phyloP scores from a whole-genome alignment of 75 land plant species.

The Pinus albicaulis region DNA sequence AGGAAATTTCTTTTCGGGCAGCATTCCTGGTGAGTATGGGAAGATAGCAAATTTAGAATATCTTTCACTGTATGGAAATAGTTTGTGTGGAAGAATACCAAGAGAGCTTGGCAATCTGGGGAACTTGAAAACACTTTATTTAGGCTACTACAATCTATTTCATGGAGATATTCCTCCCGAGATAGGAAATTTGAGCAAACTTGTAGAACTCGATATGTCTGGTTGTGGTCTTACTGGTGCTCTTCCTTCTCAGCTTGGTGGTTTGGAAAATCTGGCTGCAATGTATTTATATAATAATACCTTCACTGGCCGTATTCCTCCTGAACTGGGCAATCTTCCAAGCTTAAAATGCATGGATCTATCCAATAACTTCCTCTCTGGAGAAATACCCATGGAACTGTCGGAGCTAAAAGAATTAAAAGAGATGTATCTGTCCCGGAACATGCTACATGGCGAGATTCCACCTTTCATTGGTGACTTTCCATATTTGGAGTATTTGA shows the following conservation, averaged over 20 bases:
- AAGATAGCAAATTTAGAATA: slow-evolving; percentile 39
- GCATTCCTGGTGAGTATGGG: slow-evolving; percentile 49
- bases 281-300: slow-evolving; percentile 51
- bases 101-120: slow-evolving; percentile 59
- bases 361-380: slow-evolving; percentile 60
- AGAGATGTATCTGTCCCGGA: slow-evolving; percentile 67
- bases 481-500: slow-evolving; percentile 52
- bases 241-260: slow-evolving; percentile 56
- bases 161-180: slow-evolving; percentile 67
- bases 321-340: slow-evolving; percentile 54
- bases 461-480: slow-evolving; percentile 60
- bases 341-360: slow-evolving; percentile 50
- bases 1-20: slow-evolving; percentile 74
- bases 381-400: slow-evolving; percentile 58
- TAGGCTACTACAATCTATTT: slow-evolving; percentile 73
- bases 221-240: slow-evolving; percentile 53
- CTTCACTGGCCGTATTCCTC: slow-evolving; percentile 63
- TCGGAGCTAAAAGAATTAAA: slow-evolving; percentile 37
- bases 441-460: slow-evolving; percentile 61
- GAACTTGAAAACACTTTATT: slow-evolving; percentile 47
- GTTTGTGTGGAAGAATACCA: slow-evolving; percentile 67
- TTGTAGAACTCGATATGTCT: slow-evolving; percentile 60
- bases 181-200: slow-evolving; percentile 47
- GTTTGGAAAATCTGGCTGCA: slow-evolving; percentile 41
- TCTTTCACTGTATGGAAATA: slow-evolving; percentile 65